phyloP scores from a whole-genome alignment of 2,329 filamentous ascomycete genomes.

The Stachybotrys chartarum region DNA sequence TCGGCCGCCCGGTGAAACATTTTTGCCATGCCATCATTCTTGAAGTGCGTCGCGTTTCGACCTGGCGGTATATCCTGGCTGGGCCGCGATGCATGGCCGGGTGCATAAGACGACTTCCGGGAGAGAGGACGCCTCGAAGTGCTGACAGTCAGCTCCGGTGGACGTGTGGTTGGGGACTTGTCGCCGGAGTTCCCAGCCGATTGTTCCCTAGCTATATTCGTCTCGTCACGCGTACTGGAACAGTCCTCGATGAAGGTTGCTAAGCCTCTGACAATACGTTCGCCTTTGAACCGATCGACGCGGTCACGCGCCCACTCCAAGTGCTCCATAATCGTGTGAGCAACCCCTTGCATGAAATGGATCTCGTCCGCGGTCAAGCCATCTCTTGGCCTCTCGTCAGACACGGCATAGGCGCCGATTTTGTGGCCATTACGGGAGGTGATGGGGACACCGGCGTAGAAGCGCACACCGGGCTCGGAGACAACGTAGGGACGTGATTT shows the following conservation, averaged over 20 bases:
- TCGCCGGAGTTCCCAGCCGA: background rate
- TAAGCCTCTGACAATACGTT: conserved; percentile 46
- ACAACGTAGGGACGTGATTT: conserved; percentile 21
- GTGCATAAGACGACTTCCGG: conserved; percentile 1
- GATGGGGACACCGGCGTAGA: conserved; percentile 47
- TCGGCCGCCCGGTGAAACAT: conserved; percentile 20
- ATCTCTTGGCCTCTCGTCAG: conserved; percentile 48
- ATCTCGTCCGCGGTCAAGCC: conserved; percentile 40
- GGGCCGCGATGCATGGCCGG: background rate
- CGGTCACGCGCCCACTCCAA: conserved; percentile 47
- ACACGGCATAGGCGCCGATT: conserved; percentile 53
- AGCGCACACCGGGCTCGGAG: conserved; percentile 23
- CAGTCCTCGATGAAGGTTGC: conserved; percentile 47
- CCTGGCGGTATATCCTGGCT: background rate
- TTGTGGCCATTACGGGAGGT: conserved; percentile 44
- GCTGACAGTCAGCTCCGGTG: conserved; percentile 10
- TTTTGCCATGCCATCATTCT: conserved; percentile 11
- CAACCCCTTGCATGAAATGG: conserved; percentile 49
- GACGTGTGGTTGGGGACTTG: conserved; percentile 6
- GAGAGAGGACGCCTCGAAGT: conserved; percentile 7
- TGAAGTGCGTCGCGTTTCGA: conserved; percentile 4
- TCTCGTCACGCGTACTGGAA: conserved; percentile 16
- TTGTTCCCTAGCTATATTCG: background rate
- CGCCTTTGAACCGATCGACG: conserved; percentile 44
- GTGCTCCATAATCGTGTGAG: conserved; percentile 51